Base-by-base conservation (phyloP, 805 yeast genomes). In the Peterozyma xylosa region DNA sequence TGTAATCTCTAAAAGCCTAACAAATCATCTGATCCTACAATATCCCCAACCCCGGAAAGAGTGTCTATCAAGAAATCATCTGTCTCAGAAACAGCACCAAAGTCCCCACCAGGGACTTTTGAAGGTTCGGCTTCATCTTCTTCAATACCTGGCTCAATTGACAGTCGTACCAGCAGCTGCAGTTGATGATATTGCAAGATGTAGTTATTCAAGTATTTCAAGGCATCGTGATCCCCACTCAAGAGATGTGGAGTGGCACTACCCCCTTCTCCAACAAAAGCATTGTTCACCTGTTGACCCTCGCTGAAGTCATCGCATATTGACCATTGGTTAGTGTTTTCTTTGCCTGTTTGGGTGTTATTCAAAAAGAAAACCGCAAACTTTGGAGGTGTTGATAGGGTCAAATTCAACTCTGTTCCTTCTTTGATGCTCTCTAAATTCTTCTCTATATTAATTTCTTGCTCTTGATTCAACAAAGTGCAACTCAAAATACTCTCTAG, bases 281-380 rank as follows among this genome's bases (percentile, higher is more conserved):
- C 91, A 46, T 71, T 73, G 43, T 77, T 78, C 5, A 86, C 93
- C 56, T 85, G 91, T 54, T 82, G 88, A 11, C 86, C 90, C 53
- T 85, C 93, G 46, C 87, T 80, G 51, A 86, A 86, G 61, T 86
- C 95, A 46, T 83, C 91, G 60, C 91, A 84, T 21, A 83, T 80
- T 1, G 86, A 80, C 90, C 90, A 82, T 53, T 79, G 85, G 56
- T 81, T 81, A 18, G 71, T 59, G 49, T 73, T 68, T 35, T 72
- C 67, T 48, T 71, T 70, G 2, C 65, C 66, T 7, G 66, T 56
- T 5, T 56, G 58, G 42, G 71, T 70, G 14, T 77, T 76, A 52
- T 76, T 73, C 45, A 79, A 66, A 57, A 84, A 85, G 53, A 80
- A 82, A 1, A 86, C 93, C 1, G 90, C 86, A 62, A 86, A 86